Conservation (phyloP, 2,329 filamentous ascomycete genomes). For the Lachnellula subtilissima region DNA sequence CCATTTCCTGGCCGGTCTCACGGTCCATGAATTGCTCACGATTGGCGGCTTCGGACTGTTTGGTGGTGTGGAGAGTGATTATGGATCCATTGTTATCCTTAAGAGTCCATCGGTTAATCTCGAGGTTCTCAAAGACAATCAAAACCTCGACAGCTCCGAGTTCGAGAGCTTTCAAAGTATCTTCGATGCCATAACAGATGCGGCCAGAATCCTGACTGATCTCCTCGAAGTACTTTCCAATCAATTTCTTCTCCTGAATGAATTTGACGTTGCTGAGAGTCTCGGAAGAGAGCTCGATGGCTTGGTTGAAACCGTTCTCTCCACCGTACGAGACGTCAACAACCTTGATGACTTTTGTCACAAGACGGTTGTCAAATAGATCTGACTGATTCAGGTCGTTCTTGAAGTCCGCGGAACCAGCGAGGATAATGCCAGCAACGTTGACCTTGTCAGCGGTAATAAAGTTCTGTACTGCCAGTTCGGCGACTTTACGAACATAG, state of each 20-base stretch:
- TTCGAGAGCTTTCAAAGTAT: conserved; percentile 94
- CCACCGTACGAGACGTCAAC: conserved; percentile 98
- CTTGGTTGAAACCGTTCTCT: conserved; percentile 99
- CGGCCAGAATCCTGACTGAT: conserved; percentile 97
- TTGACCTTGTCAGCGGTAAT: conserved; percentile 99
- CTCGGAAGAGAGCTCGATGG: conserved; percentile 91
- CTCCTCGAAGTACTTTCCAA: conserved; percentile 98
- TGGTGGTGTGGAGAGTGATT: conserved; percentile 79
- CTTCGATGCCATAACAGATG: conserved; percentile 96
- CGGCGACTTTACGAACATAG: conserved; percentile 98
- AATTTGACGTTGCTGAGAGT: conserved; percentile 99
- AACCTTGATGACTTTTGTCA: conserved; percentile 96
- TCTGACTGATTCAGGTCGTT: conserved; percentile 97
- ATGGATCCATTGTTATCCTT: conserved; percentile 73
- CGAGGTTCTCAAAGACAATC: conserved; percentile 96
- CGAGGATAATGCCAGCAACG: conserved; percentile 89
- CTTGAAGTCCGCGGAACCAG: conserved; percentile 98
- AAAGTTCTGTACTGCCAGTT: conserved; percentile 97
- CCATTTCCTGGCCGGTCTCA: conserved; percentile 95
- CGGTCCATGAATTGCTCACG: conserved; percentile 91
- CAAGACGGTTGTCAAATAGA: conserved; percentile 89
- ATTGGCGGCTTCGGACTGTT: conserved; percentile 69
- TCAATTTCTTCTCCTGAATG: conserved; percentile 99
- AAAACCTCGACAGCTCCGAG: conserved; percentile 90
- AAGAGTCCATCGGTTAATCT: conserved; percentile 85